These are phyloP conservation scores for Andrographis paniculata DNA, from an alignment of 305 asterid species.

Conservation along the genomic window DNA sequence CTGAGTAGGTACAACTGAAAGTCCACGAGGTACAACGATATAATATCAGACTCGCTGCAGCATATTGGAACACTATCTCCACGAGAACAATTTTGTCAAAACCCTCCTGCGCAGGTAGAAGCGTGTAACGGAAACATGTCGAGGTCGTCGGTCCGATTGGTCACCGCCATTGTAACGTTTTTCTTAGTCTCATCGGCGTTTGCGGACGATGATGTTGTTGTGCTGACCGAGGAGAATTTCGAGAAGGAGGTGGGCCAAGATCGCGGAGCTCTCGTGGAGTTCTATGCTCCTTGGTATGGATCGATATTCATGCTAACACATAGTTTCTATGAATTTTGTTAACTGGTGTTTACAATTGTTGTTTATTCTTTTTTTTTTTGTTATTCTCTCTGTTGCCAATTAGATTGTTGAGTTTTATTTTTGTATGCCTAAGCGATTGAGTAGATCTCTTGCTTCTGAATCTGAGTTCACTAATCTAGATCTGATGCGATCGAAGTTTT, in stretches of 20 bases:
- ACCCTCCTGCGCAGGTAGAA: too few species aligned
- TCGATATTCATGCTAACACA: background rate
- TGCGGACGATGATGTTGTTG: constrained; percentile 72
- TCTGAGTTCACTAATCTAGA: constrained; percentile 13
- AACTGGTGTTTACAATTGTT: background rate
- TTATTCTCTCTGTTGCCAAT: background rate
- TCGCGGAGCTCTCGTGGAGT: constrained; percentile 82
- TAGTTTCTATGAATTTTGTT: background rate
- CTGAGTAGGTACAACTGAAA: too few species aligned
- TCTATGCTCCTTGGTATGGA: constrained; percentile 81
- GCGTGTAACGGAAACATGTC: constrained; percentile 24
- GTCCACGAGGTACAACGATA: too few species aligned
- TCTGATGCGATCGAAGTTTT: constrained; percentile 17
- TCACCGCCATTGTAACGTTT: constrained; percentile 28
- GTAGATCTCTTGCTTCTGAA: constrained; percentile 15
- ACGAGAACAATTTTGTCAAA: too few species aligned
- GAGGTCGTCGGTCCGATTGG: constrained; percentile 37
- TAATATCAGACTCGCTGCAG: too few species aligned
- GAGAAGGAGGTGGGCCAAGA: constrained; percentile 80
- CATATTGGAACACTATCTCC: too few species aligned
- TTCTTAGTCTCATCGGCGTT: constrained; percentile 33
- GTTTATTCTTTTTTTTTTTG: background rate
- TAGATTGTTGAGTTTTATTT: background rate
- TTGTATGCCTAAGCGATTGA: background rate
- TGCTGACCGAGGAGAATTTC: constrained; percentile 75